phyloP scores from a whole-genome alignment of 495 filamentous ascomycete genomes.

The Aspergillus homomorphus region DNA sequence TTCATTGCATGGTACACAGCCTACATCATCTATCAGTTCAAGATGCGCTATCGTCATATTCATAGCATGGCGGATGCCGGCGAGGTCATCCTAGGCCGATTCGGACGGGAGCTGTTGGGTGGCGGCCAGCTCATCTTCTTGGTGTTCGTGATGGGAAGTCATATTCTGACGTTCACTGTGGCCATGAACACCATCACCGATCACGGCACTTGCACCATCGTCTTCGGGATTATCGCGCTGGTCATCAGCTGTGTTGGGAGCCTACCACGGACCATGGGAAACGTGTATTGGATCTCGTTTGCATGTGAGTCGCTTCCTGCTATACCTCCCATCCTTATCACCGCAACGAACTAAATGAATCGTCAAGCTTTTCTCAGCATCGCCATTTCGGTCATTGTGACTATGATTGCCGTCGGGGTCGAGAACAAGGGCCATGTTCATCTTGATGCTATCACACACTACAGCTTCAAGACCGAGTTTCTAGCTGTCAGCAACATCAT shows the following conservation, averaged over 20 bases:
- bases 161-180: slow-evolving; percentile 71
- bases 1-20: slow-evolving; percentile 72
- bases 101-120: slow-evolving; percentile 62
- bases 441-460: slow-evolving; percentile 27
- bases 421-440: slow-evolving; percentile 26
- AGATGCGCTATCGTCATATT: slow-evolving; percentile 55
- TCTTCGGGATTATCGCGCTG: slow-evolving; percentile 64
- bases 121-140: slow-evolving; percentile 59
- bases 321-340: not conserved
- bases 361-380: slow-evolving; percentile 30
- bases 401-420: slow-evolving; percentile 65
- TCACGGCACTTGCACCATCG: slow-evolving; percentile 63
- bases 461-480: slow-evolving; percentile 42
- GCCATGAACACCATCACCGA: slow-evolving; percentile 64
- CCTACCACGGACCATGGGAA: slow-evolving; percentile 61
- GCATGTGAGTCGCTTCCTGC: slow-evolving; percentile 31
- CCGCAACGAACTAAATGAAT: not conserved
- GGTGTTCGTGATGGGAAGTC: slow-evolving; percentile 69
- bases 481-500: slow-evolving; percentile 70
- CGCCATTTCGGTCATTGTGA: slow-evolving; percentile 53
- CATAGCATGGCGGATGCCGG: slow-evolving; percentile 71
- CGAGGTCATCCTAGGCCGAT: slow-evolving; percentile 57
- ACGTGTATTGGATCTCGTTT: slow-evolving; percentile 59
- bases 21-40: slow-evolving; percentile 66
- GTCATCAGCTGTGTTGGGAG: slow-evolving; percentile 59